A percentile compares a stretch with the other conserved stretches of the same genome.
These are phyloP conservation scores for Heritiera fomes DNA, from an alignment of 345 rosid species.

Conservation along the genomic window DNA sequence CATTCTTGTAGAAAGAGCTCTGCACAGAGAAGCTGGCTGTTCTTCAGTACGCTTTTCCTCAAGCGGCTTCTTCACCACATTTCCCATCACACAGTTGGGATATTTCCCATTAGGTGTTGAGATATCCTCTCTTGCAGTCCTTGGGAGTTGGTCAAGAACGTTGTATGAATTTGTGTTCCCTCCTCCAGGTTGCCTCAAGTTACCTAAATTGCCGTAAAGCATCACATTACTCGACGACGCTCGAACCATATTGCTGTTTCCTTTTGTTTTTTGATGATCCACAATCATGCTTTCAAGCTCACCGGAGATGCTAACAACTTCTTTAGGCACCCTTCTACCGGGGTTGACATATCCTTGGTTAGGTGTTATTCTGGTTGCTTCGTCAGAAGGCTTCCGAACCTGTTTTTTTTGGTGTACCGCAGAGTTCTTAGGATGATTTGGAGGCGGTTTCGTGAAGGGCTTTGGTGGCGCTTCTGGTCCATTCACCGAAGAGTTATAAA, in stretches of 20 bases:
- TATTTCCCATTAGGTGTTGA: constrained; percentile 31
- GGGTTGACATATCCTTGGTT: constrained; percentile 36
- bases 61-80: constrained; percentile 46
- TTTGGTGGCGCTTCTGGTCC: constrained; percentile 25
- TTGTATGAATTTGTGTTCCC: constrained; percentile 23
- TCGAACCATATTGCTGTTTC: constrained; percentile 54
- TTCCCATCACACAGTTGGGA: constrained; percentile 48
- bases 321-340: constrained; percentile 55
- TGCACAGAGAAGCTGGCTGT: constrained; percentile 59
- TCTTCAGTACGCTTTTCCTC: constrained; percentile 27
- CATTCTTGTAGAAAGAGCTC: constrained; percentile 88
- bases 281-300: constrained; percentile 83
- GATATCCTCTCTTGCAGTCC: constrained; percentile 25
- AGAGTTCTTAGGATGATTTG: constrained; percentile 32
- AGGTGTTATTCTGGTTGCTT: constrained; percentile 13
- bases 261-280: constrained; percentile 65
- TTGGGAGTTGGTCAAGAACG: constrained; percentile 32
- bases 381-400: constrained; percentile 22
- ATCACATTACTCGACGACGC: constrained; percentile 88
- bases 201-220: constrained; percentile 76
- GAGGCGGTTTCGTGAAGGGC: constrained; percentile 35
- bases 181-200: constrained; percentile 56
- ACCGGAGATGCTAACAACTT: constrained; percentile 65
- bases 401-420: constrained; percentile 27
- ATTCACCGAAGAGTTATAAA: constrained; percentile 24